Conservation (phyloP, 2,329 filamentous ascomycete genomes). For the Emmonsia crescens region DNA sequence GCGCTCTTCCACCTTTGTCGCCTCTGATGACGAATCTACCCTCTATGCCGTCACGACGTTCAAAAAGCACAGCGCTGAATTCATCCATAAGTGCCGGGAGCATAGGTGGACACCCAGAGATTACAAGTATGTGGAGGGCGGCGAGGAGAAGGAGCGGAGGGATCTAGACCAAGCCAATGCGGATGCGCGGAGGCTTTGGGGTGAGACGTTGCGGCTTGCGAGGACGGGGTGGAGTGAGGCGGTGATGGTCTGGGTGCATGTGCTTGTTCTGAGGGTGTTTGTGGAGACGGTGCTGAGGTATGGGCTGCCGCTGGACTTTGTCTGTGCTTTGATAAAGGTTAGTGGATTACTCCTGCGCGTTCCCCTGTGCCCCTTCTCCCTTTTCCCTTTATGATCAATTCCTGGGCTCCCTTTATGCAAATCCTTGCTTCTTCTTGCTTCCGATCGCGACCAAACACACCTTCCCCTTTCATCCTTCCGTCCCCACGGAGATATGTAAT, state of each 20-base stretch:
- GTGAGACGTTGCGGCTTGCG: slow-evolving; percentile 75
- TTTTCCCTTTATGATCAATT: neutral
- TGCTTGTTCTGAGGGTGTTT: slow-evolving; percentile 82
- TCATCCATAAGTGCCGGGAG: slow-evolving; percentile 84
- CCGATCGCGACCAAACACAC: neutral
- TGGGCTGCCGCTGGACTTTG: slow-evolving; percentile 80
- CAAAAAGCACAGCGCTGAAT: slow-evolving; percentile 80
- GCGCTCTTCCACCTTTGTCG: slow-evolving; percentile 67
- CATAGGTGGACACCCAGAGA: slow-evolving; percentile 91
- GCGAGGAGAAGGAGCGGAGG: slow-evolving; percentile 75
- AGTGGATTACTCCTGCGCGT: slow-evolving; percentile 18
- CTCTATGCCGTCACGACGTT: slow-evolving; percentile 85
- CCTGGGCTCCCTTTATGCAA: neutral
- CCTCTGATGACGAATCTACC: slow-evolving; percentile 79
- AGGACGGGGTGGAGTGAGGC: slow-evolving; percentile 92
- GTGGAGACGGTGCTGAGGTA: slow-evolving; percentile 97
- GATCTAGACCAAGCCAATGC: slow-evolving; percentile 72
- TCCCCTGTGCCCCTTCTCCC: neutral
- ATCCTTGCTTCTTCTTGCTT: neutral
- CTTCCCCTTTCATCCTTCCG: neutral
- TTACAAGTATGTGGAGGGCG: slow-evolving; percentile 85
- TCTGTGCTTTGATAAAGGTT: slow-evolving; percentile 77
- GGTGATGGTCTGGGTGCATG: slow-evolving; percentile 92
- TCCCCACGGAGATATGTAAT: neutral
- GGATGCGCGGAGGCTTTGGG: slow-evolving; percentile 86